phyloP scores from a whole-genome alignment of 768 basidiomycete species.

The Harrya chromipes region DNA sequence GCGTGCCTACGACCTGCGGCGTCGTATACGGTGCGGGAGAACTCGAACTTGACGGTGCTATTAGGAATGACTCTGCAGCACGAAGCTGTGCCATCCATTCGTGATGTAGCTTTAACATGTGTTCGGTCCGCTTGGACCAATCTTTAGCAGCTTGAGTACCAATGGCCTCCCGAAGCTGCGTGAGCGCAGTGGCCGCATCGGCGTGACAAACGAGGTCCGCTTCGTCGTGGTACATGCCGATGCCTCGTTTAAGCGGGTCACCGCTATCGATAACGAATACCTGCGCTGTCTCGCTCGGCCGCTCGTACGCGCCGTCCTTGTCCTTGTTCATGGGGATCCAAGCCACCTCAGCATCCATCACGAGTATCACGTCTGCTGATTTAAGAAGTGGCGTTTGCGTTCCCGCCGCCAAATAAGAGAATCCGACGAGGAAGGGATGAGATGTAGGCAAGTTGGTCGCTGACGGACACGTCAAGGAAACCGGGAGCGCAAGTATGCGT shows the following conservation, averaged over 20 bases:
- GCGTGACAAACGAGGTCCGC: constrained; percentile 59
- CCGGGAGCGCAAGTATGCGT: constrained; percentile 49
- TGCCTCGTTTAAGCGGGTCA: constrained; percentile 52
- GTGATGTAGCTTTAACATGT: constrained; percentile 20
- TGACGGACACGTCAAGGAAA: constrained; percentile 50
- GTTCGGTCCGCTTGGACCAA: constrained; percentile 14
- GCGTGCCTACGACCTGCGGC: constrained; percentile 46
- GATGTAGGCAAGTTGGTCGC: constrained; percentile 53
- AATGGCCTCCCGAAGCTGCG: constrained; percentile 39
- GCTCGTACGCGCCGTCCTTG: constrained; percentile 25
- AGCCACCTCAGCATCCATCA: constrained; percentile 64
- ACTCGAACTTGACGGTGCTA: constrained; percentile 16
- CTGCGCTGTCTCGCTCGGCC: constrained; percentile 41
- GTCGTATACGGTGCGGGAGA: constrained; percentile 31
- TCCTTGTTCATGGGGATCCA: constrained; percentile 55
- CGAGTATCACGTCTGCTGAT: constrained; percentile 58
- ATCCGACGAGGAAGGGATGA: constrained; percentile 52
- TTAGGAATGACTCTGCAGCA: constrained; percentile 31
- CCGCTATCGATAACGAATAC: constrained; percentile 62
- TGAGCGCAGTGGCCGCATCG: constrained; percentile 50
- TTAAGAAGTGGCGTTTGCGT: constrained; percentile 47
- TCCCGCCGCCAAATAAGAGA: constrained; percentile 45
- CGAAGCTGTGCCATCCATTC: constrained; percentile 28
- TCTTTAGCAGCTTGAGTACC: constrained; percentile 9
- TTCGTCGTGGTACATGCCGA: constrained; percentile 49